These are phyloP conservation scores for Schoenoplectus triqueter DNA, from an alignment of 202 grass and related monocot species.

Conservation along the genomic window DNA sequence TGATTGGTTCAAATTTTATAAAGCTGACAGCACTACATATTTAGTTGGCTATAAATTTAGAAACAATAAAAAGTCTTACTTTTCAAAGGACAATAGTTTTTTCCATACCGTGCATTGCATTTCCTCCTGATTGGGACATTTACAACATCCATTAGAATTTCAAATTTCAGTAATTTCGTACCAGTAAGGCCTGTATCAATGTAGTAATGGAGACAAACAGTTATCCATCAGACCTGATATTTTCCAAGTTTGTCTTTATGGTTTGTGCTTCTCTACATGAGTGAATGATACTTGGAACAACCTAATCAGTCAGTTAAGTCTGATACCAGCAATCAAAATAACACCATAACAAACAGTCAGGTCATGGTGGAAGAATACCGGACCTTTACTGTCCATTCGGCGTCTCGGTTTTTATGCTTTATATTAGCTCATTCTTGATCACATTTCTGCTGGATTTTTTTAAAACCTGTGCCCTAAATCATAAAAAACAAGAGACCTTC, in stretches of 20 bases:
- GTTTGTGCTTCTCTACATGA: constrained; percentile 24
- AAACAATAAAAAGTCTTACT: constrained; percentile 51
- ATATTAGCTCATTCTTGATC: constrained; percentile 6
- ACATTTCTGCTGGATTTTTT: neutral
- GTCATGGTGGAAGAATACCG: neutral
- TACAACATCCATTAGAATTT: neutral
- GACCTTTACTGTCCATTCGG: neutral
- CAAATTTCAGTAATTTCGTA: constrained; percentile 12
- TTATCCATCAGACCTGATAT: constrained; percentile 12
- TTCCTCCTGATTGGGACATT: constrained; percentile 65
- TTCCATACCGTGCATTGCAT: constrained; percentile 88
- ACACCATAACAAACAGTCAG: neutral
- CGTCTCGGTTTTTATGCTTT: neutral
- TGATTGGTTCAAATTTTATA: neutral
- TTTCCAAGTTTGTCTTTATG: neutral
- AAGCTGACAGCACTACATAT: neutral
- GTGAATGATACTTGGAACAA: neutral
- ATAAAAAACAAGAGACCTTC: constrained; percentile 60
- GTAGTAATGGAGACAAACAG: constrained; percentile 14
- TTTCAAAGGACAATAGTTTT: constrained; percentile 88
- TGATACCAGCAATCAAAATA: neutral
- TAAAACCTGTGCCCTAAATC: neutral
- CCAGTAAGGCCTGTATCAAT: neutral
- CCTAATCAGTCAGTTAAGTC: neutral
- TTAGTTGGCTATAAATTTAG: neutral